Evolutionary conservation across 1,284 basidiomycete species (phyloP), one percentile per base, ranked within the genome.

Genomic region (Papiliotrema laurentii): DNA sequence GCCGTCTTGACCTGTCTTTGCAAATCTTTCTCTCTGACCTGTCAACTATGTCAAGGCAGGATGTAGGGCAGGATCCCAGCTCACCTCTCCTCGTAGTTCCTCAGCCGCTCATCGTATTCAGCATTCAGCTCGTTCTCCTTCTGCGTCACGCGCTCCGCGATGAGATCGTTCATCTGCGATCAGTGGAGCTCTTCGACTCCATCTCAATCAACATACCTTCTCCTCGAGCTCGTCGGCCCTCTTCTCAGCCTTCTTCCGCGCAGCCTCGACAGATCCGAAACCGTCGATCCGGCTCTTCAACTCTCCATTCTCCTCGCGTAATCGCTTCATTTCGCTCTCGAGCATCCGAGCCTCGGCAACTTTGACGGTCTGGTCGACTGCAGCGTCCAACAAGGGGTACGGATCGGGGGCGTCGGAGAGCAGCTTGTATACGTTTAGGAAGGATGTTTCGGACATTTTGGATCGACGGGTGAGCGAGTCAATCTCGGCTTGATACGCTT

Each of bases 401-500:
- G 94, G 96, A 72, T 98, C 94, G 0, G 93, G 92, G 5, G 89
- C 92, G 64, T 94, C 90, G 0, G 89, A 88, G 3, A 98, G 74
- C 19, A 93, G 82, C 71, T 96, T 96, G 79, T 96, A 96, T 13
- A 93, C 84, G 60, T 85, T 88, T 27, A 97, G 77, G 73, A 99
- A 96, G 0, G 91, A 88, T 63, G 87, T 93, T 77, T 97, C 94
- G 1, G 92, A 86, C 16, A 81, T 75, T 68, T 96, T 97, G 27
- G 86, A 88, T 6, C 94, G 84, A 58, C 89, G 89, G 0, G 92
- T 97, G 52, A 98, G 81, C 60, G 78, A 85, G 75, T 99, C 94
- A 54, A 99, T 97, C 75, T 97, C 94, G 6, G 85, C 80, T 74
- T 98, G 94, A 76, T 98, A 97, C 3, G 90, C 91, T 76, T 93